Base-by-base conservation (phyloP, 805 yeast genomes). In the Schwanniomyces vanrijiae region DNA sequence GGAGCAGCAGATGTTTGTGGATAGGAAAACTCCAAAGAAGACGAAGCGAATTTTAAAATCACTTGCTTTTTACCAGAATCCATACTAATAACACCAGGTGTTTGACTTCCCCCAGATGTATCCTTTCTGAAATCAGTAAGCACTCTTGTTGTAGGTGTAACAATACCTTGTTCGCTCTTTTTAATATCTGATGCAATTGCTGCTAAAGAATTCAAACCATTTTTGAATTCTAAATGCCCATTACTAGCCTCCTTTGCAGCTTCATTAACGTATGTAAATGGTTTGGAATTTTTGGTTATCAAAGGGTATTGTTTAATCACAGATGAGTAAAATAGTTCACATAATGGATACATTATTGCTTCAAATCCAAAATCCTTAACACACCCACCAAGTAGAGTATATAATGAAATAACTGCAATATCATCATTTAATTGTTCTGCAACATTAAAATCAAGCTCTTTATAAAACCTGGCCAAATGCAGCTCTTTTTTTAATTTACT, bases 301-400 rank as follows among this genome's bases (percentile, higher is more conserved):
- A 86, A 62, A 8, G 94, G 92, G 58, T 83, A 86, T 51, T 84
- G 90, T 37, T 73, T 73, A 34, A 82, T 59, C 5, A 87, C 72
- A 24, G 79, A 66, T 44, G 78, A 82, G 59, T 83, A 85, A 55
- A 86, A 79, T 2, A 87, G 75, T 53, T 86, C 92, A 51, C 88
- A 78, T 22, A 89, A 62, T 2, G 87, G 84, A 48, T 75, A 75
- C 47, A 86, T 66, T n/a, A 84, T 74, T 2, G 76, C 60, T 56
- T 89, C 90, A 60, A 88, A 88, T 1, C 96, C 95, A 68, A 84
- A 88, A 63, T 88, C 96, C 51, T 82, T 84, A 31, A 86, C 76
- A 50, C 89, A 78, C 8, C 86, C 83, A 2, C 94, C 95, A 18
- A 87, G 59, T 21, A 85, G 59, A 33, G 83, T 78, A 54, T 76